Conservation (phyloP, 1,139 yeast genomes). For the Geotrichum siamense region DNA sequence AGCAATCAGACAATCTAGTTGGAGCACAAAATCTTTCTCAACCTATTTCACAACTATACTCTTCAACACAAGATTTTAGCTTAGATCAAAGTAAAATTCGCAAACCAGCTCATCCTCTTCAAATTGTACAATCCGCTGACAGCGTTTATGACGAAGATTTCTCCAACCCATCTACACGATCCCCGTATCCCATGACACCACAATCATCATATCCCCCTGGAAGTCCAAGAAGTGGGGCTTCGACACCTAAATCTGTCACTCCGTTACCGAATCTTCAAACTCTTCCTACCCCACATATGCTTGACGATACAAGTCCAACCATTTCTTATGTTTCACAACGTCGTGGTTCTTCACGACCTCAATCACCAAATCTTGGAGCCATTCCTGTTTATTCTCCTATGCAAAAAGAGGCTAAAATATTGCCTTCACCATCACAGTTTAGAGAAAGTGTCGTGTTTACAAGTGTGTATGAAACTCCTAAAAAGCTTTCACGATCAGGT, state of each 20-base stretch:
- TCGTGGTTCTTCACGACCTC: constrained; percentile 14
- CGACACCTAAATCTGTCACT: neutral
- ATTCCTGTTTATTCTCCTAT: constrained; percentile 22
- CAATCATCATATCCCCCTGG: neutral
- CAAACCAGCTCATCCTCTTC: constrained; percentile 4
- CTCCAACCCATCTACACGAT: no score
- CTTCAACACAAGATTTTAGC: no score
- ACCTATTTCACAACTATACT: no score
- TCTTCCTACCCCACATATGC: constrained; percentile 32
- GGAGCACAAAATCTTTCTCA: no score
- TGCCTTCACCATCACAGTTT: constrained; percentile 33
- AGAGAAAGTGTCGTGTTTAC: constrained; percentile 29
- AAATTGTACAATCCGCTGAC: constrained; percentile 3
- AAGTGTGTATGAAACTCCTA: constrained; percentile 33
- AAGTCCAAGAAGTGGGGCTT: neutral
- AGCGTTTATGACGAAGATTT: neutral
- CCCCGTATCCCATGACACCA: neutral
- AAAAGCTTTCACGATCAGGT: constrained; percentile 22
- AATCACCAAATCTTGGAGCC: constrained; percentile 2
- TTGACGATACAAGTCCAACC: constrained; percentile 28
- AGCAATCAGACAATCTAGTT: no score
- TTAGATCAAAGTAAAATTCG: no score
- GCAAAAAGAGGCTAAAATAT: constrained; percentile 13
- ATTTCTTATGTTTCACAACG: constrained; percentile 30
- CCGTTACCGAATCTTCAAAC: constrained; percentile 20